Base-by-base conservation (phyloP, 2,329 filamentous ascomycete genomes). In the Cladorrhinum sp. region DNA sequence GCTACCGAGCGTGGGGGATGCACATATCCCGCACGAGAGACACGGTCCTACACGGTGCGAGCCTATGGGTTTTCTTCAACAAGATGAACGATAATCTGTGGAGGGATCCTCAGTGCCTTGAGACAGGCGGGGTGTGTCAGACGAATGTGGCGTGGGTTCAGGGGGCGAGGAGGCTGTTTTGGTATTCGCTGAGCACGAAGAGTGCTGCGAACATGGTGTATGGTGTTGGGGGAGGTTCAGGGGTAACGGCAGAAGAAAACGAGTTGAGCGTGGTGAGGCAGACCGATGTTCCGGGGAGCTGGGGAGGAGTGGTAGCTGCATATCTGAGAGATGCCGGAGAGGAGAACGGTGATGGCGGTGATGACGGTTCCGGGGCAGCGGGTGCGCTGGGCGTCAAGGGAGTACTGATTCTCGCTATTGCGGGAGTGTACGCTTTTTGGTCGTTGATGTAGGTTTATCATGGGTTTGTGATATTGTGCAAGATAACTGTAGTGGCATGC, bases 61-160 rank as follows among this genome's bases (percentile, higher is more conserved):
- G 68, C 1, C 65, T 73, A 58, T 75, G 74, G 73, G 70, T 68
- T 24, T 75, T 75, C 58, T 75, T 72, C 67, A 71, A 75, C 60
- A 62, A 59, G n/a, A 72, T 72, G 70, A 64, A 62, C 33, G 64
- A 69, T 51, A 66, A 67, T 28, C 14, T 36, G 48, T 70, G 61
- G 62, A 54, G 59, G 26, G 68, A 69, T 57, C 54, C 68, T 24
- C 55, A 64, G 57, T 71, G 70, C 50, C 56, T 58, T 1, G 57
- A 59, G 18, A 69, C 67, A 18, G 66, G 57, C 6, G 69, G 66
- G 16, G 67, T 70, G 30, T 74, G 72, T 39, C 66, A 69, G 62
- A 55, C 55, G 36, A 69, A 69, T 52, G 65, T 67, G 68, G 69
- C 65, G 23, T 72, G 65, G 30, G 66, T 71, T 24, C 65, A 67